Evolutionary conservation across 1,284 basidiomycete species (phyloP), one percentile per base, ranked within the genome.

Genomic region (Veloboletus limbatus): DNA sequence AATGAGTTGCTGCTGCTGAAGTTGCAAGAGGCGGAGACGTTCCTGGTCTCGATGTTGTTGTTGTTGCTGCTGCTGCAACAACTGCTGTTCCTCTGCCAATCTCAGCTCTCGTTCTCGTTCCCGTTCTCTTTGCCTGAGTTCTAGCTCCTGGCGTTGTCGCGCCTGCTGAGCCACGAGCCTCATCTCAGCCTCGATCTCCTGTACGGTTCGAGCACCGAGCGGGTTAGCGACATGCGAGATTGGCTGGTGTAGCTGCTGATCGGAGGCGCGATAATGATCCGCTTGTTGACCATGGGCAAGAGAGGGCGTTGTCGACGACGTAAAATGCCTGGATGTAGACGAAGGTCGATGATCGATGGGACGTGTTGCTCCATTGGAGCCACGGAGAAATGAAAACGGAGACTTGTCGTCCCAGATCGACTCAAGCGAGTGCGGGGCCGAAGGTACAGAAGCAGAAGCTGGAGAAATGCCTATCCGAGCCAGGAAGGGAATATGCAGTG

Each of bases 111-210:
- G 62, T 34, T 65, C 69, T 30, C 58, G 58, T 30, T 68, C 63
- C 22, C 65, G 62, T 34, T 65, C 69, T 30, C 58, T 58, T 30
- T 66, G 64, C 34, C 67, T 65, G 22, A 70, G 61, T 36, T 66
- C 62, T 4, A 59, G 54, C 26, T 69, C 66, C 46, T 72, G 62
- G 28, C 66, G 62, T 45, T 69, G 68, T 35, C 72, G 66, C 33
- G 68, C 60, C 51, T 74, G 75, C 48, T 78, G 77, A 36, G 75
- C 74, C 33, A 73, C 73, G 8, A 75, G 72, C 9, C 76, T 73
- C 87, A 96, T 91, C 67, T 98, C 92, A 4, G 89, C 87, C 66
- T 99, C 96, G 52, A 98, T 91, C 65, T 98, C 93, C 54, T 94
- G 90, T 21, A 98, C 68, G 0, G 92, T 96, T 47, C 87, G 82